These are phyloP conservation scores for Planoprotostelium fungivorum DNA, from an alignment of 78 protist species.

Conservation along the genomic window DNA sequence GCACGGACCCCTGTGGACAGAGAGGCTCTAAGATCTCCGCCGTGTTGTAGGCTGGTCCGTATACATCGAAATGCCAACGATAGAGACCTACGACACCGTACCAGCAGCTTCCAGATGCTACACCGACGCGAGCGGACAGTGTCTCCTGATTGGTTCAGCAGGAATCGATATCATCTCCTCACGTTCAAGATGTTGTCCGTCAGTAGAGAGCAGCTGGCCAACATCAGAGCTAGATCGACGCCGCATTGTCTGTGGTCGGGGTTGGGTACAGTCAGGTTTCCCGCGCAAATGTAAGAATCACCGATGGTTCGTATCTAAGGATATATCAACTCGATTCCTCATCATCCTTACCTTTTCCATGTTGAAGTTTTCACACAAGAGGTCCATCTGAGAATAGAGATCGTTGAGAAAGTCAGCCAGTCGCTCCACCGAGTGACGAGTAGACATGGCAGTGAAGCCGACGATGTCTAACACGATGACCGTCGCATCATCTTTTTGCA, in stretches of 20 bases:
- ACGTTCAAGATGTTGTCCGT: too few relatives aligned
- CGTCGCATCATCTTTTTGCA: not conserved
- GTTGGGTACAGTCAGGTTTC: not conserved
- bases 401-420: not conserved
- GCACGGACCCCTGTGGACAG: not conserved
- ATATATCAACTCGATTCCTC: not conserved
- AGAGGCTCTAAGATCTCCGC: not conserved
- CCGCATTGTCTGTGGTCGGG: too few relatives aligned
- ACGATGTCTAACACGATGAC: not conserved
- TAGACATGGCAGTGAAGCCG: not conserved
- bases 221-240: too few relatives aligned
- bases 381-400: not conserved
- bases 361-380: not conserved
- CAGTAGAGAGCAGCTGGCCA: too few relatives aligned
- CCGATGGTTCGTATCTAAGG: not conserved
- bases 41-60: not conserved
- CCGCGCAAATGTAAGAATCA: not conserved
- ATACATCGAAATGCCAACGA: not conserved
- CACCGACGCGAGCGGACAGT: not conserved
- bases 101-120: not conserved
- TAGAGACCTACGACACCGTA: not conserved
- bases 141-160: not conserved
- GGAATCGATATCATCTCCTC: too few relatives aligned
- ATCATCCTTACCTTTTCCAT: not conserved
- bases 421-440: not conserved